phyloP scores from a whole-genome alignment of 2,329 filamentous ascomycete genomes.

The Ascochyta viciae-villosae region DNA sequence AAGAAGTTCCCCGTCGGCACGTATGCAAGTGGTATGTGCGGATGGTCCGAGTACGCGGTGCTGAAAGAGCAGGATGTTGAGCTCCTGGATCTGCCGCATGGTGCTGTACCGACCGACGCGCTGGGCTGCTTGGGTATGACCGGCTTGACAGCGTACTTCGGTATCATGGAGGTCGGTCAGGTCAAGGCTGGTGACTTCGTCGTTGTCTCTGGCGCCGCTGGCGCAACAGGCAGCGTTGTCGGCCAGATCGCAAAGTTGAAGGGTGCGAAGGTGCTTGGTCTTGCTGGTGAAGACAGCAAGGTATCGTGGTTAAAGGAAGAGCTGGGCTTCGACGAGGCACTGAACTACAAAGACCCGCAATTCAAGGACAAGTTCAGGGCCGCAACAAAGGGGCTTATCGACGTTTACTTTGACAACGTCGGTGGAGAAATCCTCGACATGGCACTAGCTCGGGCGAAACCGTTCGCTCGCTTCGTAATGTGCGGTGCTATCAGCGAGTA shows the following conservation, averaged over 20 bases:
- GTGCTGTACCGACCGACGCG: constrained; percentile 64
- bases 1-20: constrained; percentile 63
- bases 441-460: constrained; percentile 52
- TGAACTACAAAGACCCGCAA: constrained; percentile 62
- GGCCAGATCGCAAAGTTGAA: constrained; percentile 80
- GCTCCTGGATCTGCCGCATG: constrained; percentile 53
- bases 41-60: constrained; percentile 73
- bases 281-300: constrained; percentile 62
- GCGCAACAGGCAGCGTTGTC: constrained; percentile 77
- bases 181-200: constrained; percentile 75
- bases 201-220: constrained; percentile 78
- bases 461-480: constrained; percentile 52
- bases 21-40: constrained; percentile 61
- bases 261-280: constrained; percentile 61
- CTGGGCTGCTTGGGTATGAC: constrained; percentile 64
- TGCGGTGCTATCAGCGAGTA: constrained; percentile 56
- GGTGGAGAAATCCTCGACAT: constrained; percentile 59
- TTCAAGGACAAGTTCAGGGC: constrained; percentile 58
- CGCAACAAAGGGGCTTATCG: constrained; percentile 58
- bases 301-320: constrained; percentile 62
- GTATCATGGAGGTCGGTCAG: constrained; percentile 71
- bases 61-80: constrained; percentile 60
- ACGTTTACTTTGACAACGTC: constrained; percentile 62
- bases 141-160: constrained; percentile 78
- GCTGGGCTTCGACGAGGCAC: constrained; percentile 61